Conservation (phyloP, 352 stramenopile genomes). For the Stramenopiles sp. region DNA sequence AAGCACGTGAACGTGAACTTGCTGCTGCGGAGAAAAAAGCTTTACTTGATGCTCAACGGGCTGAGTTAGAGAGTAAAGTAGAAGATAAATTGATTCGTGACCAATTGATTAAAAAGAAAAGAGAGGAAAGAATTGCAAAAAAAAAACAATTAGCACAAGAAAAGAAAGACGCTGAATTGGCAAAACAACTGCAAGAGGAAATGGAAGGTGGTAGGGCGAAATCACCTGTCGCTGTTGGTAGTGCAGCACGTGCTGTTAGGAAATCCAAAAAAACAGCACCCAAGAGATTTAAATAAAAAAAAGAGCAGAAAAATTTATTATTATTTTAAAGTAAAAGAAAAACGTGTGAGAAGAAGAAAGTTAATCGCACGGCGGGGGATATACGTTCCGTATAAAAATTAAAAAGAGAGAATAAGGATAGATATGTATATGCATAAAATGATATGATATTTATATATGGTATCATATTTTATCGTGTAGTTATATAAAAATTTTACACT, state of each 20-base stretch:
- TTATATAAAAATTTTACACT: no score
- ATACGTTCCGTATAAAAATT: no score
- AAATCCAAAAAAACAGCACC: not conserved
- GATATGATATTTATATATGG: no score
- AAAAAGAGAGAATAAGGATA: no score
- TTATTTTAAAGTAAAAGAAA: no score
- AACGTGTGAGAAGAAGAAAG: no score
- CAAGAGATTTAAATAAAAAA: not conserved
- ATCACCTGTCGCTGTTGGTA: constrained; percentile 5
- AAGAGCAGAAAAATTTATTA: no score
- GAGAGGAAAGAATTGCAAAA: not conserved
- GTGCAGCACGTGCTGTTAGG: not conserved
- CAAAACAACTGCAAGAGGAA: not conserved
- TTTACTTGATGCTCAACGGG: constrained; percentile 3
- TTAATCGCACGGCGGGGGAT: no score
- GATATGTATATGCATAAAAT: no score
- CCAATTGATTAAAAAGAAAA: constrained; percentile 2
- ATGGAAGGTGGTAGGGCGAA: not conserved
- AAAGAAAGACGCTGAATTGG: not conserved
- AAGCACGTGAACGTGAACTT: not conserved
- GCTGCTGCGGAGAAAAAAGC: not conserved
- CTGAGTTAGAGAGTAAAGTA: not conserved
- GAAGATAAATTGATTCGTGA: constrained; percentile 1
- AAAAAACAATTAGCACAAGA: not conserved
- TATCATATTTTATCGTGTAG: no score